Percentiles rank a stretch among this genome's conserved stretches.
Conservation (phyloP, 78 protist species). For the Polysphondylium violaceum region DNA sequence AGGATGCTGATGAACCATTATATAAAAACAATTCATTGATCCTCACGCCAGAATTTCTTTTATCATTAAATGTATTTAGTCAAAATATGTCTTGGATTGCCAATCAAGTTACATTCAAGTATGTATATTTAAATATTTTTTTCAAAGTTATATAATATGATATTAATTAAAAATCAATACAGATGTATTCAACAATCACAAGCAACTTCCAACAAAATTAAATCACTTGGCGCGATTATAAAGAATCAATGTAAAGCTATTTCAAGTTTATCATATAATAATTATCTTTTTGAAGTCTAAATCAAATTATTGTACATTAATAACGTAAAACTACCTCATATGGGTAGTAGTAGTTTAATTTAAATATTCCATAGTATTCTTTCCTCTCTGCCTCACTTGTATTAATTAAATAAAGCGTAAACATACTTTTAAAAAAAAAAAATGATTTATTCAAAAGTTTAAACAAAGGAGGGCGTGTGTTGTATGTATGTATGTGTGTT, state of each 20-base stretch:
- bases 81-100: slow-evolving; percentile 21
- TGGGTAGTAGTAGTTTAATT: no score
- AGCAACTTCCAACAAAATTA: background rate
- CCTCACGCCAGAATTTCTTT: slow-evolving; percentile 27
- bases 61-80: background rate
- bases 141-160: background rate
- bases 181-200: slow-evolving; percentile 24
- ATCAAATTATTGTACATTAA: no score
- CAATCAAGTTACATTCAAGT: slow-evolving; percentile 14
- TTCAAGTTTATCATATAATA: background rate
- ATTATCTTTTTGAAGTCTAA: no score
- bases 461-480: no score
- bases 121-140: background rate
- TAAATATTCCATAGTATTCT: no score
- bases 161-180: background rate
- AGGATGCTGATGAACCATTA: background rate
- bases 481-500: no score
- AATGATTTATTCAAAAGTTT: no score
- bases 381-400: no score
- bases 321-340: no score
- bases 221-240: background rate
- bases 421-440: no score
- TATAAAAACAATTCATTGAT: background rate
- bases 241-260: slow-evolving; percentile 8
- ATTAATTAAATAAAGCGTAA: no score